A percentile compares a stretch with the other conserved stretches of the same genome.
These are phyloP conservation scores for Chlorella sp. DNA, from an alignment of 139 green algal species.

Conservation along the genomic window DNA sequence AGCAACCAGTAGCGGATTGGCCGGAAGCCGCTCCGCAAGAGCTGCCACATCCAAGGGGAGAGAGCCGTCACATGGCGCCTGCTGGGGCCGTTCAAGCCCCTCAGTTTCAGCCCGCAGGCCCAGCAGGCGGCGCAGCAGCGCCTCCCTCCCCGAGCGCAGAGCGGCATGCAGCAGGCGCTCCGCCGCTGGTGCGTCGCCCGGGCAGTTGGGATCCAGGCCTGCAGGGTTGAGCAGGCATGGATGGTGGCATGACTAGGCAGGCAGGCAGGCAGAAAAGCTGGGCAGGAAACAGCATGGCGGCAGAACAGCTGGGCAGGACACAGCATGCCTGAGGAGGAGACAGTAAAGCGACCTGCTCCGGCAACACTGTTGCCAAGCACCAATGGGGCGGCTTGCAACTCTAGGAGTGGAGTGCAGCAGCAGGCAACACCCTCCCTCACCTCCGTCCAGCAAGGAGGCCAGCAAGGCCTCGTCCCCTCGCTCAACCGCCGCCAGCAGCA, in stretches of 20 bases:
- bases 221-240: neutral
- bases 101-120: neutral
- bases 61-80: too few relatives aligned
- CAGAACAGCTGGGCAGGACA: too few relatives aligned
- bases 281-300: too few relatives aligned
- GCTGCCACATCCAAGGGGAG: neutral
- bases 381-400: too few relatives aligned
- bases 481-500: neutral
- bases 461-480: neutral
- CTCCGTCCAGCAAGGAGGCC: neutral
- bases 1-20: neutral
- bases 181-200: neutral
- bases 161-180: neutral
- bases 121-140: slow-evolving; percentile 2
- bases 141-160: neutral
- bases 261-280: too few relatives aligned
- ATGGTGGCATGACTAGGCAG: too few relatives aligned
- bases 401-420: too few relatives aligned
- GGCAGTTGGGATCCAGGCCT: slow-evolving; percentile 7
- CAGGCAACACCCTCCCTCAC: too few relatives aligned
- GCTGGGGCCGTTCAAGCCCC: too few relatives aligned
- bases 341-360: too few relatives aligned
- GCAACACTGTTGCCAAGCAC: too few relatives aligned
- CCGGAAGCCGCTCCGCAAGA: neutral
- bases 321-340: too few relatives aligned